Evolutionary conservation across 2,329 filamentous ascomycete genomes (phyloP), one percentile per base, ranked within the genome.

Genomic region (Epichloe sp.): DNA sequence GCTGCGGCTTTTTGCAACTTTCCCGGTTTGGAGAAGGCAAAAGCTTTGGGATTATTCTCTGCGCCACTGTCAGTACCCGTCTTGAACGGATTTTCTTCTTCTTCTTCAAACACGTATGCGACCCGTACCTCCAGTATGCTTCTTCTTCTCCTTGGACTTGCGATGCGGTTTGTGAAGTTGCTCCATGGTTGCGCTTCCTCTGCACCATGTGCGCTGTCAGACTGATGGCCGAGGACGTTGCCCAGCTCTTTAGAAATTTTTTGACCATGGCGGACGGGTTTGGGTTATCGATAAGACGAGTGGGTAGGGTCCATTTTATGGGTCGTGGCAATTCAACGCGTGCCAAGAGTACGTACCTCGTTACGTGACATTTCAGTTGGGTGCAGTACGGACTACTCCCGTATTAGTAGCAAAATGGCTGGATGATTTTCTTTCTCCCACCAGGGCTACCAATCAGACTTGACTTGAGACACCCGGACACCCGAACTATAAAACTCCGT

Each of bases 11-110:
- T 85, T 54, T 85, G 81, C 59, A 91, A 77, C 63, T 85, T 86
- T 56, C 89, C 90, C 1, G 90, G 88, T 55, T 85, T 84, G 42
- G 87, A 77, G 65, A 86, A 88, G 50, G 88, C 85, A 67, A 95
- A 96, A 14, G 90, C 90, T 71, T 95, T 96, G 2, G 88, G 87
- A 65, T 95, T 95, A 56, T 74, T 76, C 51, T 86, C 87, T 82
- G 55, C 41, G 12, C 5, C 46, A 47, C 7, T 15, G 56, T 64
- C 53, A 65, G 21, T 46, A 31, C 12, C 36, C 46, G 2, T 7
- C 11, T 5, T 2, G 11, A 21, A 4, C 23, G 42, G 4, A 19
- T 11, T 17, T n/a, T n/a, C 12, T 19, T 34, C 34, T 19, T 34
- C 34, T 15, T 21, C 6, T 17, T 2, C 8, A 8, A 4, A 10